These are phyloP conservation scores for Rhodotorula graminis DNA, from an alignment of 768 basidiomycete genomes.

Conservation along the genomic window DNA sequence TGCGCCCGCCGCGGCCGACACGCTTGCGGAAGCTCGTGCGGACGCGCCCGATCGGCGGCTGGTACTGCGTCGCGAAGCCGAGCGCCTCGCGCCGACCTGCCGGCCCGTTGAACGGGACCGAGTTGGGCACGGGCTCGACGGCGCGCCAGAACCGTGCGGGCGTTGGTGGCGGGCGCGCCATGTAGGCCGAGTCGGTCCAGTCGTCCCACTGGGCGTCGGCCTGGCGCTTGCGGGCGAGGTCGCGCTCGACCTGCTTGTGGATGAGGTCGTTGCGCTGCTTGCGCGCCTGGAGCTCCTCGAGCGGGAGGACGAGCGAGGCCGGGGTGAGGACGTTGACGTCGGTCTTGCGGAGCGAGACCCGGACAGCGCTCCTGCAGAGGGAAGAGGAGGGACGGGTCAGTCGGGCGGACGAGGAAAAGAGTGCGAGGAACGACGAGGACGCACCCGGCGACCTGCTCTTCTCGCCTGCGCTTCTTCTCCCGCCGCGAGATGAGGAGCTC, in stretches of 20 bases:
- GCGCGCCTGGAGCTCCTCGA: slow-evolving; percentile 53
- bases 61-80: slow-evolving; percentile 43
- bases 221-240: slow-evolving; percentile 62
- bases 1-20: slow-evolving; percentile 73
- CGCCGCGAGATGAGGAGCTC: slow-evolving; percentile 43
- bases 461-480: slow-evolving; percentile 40
- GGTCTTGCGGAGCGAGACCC: slow-evolving; percentile 56
- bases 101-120: slow-evolving; percentile 50
- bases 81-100: slow-evolving; percentile 29
- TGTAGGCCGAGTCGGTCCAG: slow-evolving; percentile 73
- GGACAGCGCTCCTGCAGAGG: slow-evolving; percentile 59
- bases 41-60: slow-evolving; percentile 46
- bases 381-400: slow-evolving; percentile 34
- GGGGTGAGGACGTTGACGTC: slow-evolving; percentile 21
- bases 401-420: neutral
- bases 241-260: slow-evolving; percentile 60
- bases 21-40: slow-evolving; percentile 61
- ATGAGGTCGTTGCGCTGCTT: slow-evolving; percentile 61
- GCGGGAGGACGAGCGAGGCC: slow-evolving; percentile 36
- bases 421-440: neutral
- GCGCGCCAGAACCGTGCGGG: slow-evolving; percentile 48
- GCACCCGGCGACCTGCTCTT: slow-evolving; percentile 31
- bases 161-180: slow-evolving; percentile 58
- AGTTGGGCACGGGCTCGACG: slow-evolving; percentile 61
- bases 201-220: slow-evolving; percentile 81